Percentiles rank a stretch among this genome's conserved stretches.
Conservation (phyloP, 192 early-diverging fungal genomes). For the Thoreauomyces humboldtii region DNA sequence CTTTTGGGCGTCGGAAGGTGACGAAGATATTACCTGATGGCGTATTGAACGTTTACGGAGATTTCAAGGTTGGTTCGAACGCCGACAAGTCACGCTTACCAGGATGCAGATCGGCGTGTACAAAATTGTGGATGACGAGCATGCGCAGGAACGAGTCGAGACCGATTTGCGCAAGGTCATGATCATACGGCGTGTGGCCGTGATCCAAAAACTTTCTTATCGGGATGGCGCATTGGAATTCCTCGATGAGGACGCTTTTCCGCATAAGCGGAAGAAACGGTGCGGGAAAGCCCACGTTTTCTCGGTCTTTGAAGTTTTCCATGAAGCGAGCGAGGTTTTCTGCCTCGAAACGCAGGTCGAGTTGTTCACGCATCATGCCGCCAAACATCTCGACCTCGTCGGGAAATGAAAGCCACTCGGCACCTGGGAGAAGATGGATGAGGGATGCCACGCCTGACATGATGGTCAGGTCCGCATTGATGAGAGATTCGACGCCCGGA, state of each 20-base stretch:
- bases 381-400: constrained; percentile 89
- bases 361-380: constrained; percentile 86
- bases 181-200: constrained; percentile 67
- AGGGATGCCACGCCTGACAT: constrained; percentile 68
- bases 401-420: constrained; percentile 82
- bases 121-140: constrained; percentile 87
- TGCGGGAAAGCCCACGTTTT: constrained; percentile 59
- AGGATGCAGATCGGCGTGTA: constrained; percentile 86
- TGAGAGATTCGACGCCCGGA: constrained; percentile 66
- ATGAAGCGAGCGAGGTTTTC: constrained; percentile 60
- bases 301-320: constrained; percentile 37
- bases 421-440: constrained; percentile 69
- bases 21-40: constrained; percentile 82
- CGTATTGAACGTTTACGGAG: no score
- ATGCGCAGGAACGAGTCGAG: constrained; percentile 77
- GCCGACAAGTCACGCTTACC: no score
- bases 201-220: constrained; percentile 67
- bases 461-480: constrained; percentile 80
- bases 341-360: constrained; percentile 82
- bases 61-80: no score
- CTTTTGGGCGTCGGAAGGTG: constrained; percentile 44
- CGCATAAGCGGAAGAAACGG: constrained; percentile 50
- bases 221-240: constrained; percentile 75
- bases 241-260: constrained; percentile 77
- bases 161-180: constrained; percentile 76